Evolutionary conservation across 1,139 yeast species (phyloP), one percentile per base, ranked within the genome.

Genomic region (Eremothecium cymbalariae): DNA sequence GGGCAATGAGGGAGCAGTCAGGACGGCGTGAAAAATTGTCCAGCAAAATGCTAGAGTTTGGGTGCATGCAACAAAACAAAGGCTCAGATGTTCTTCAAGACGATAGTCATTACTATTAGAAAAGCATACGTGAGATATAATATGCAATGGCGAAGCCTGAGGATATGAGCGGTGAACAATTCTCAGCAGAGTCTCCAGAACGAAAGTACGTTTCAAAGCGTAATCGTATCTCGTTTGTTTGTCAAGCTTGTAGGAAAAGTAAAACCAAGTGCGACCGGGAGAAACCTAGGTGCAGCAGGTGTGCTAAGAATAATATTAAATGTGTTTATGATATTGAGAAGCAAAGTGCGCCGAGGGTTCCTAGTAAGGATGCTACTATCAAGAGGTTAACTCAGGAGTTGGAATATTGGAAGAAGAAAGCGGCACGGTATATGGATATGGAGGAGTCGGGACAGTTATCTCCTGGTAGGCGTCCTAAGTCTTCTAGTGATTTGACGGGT

Each of bases 251-350:
- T 34, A 41, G 60, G 34, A 46, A 45, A 28, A 47, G 56, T 2
- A 53, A 54, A 37, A 53, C 59, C 1, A 56, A 51, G 37, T 57
- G 62, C 38, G 60, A 57, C 36, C 47, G 52, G 28, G 50, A 44
- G 25, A 57, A 55, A 34, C 58, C 59, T 9, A 31, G 42, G 9
- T 57, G 62, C 37, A 34, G 47, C 4, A 38, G 60, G 18, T 57
- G 62, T 35, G 36, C 38, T 6, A 48, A 48, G 32, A 45, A 47
- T 18, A 48, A 45, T 11, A 29, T 53, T 12, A 24, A 35, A 4
- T 57, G 62, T 40, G 35, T 51, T 4, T 57, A 57, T 40, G 60
- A 55, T 34, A 46, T 52, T 3, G 53, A 48, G 12, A 43, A 39
- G 13, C 61, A 57, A 38, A 28, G 37, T 9, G 48, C 53, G n/a